Evolutionary conservation across 2,329 filamentous ascomycete species (phyloP).

Genomic region (Scytalidium sp.): DNA sequence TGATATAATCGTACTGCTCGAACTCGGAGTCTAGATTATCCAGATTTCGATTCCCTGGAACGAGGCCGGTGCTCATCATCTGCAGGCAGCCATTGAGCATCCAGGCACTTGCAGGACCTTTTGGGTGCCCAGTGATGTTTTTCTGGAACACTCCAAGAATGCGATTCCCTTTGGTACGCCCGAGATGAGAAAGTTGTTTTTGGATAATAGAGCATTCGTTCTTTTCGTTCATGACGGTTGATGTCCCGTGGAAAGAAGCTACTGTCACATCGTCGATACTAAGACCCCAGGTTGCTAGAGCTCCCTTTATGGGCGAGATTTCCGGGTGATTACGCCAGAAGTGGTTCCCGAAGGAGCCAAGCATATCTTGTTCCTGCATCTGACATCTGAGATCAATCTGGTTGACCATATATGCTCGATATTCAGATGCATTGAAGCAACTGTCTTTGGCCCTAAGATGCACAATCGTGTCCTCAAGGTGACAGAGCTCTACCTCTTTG

Average conservation of each 20-base stretch:
- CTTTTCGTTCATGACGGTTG: conserved; percentile 96
- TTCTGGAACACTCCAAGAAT: conserved; percentile 97
- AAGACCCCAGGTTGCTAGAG: conserved; percentile 94
- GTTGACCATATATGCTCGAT: conserved; percentile 73
- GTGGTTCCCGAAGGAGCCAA: conserved; percentile 88
- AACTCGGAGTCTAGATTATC: conserved; percentile 93
- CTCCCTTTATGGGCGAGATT: conserved; percentile 90
- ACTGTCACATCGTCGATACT: conserved; percentile 90
- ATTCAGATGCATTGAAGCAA: conserved; percentile 76
- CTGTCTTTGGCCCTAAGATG: conserved; percentile 77
- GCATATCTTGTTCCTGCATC: conserved; percentile 86
- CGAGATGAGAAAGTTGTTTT: conserved; percentile 88
- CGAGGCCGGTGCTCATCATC: conserved; percentile 84
- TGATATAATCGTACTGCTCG: conserved; percentile 94
- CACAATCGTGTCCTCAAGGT: conserved; percentile 81
- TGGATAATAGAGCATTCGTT: conserved; percentile 96
- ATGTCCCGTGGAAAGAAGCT: conserved; percentile 95
- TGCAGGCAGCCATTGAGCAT: conserved; percentile 98
- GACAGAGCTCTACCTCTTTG: conserved; percentile 87
- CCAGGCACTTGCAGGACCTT: conserved; percentile 97
- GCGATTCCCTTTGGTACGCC: conserved; percentile 90
- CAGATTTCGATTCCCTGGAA: conserved; percentile 93
- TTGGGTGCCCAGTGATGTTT: conserved; percentile 94
- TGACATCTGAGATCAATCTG: conserved; percentile 83
- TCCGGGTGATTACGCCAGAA: conserved; percentile 94